phyloP scores from a whole-genome alignment of 352 stramenopile species.

The Thalassiosira oceanica region DNA sequence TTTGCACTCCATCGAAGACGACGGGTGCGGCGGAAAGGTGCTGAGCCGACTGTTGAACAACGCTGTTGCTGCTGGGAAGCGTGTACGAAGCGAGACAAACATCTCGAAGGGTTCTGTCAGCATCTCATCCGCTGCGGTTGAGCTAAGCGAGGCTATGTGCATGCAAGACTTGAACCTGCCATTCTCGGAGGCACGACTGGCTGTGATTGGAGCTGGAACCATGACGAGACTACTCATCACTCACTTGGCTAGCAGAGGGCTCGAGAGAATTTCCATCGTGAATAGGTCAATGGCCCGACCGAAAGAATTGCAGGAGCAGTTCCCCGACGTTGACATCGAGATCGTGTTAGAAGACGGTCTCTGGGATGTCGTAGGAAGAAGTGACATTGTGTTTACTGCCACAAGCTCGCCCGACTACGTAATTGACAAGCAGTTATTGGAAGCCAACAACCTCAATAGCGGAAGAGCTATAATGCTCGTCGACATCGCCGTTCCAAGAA shows the following conservation, averaged over 20 bases:
- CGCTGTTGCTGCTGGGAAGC: conserved; percentile 85
- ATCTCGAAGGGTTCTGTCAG: conserved; percentile 87
- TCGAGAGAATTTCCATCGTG: conserved; percentile 86
- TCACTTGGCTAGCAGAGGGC: conserved; percentile 83
- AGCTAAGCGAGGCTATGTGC: conserved; percentile 81
- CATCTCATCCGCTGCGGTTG: conserved; percentile 85
- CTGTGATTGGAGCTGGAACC: conserved; percentile 85
- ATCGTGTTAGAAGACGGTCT: conserved; percentile 82
- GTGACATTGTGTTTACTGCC: conserved; percentile 87
- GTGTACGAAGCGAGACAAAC: conserved; percentile 84
- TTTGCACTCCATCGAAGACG: conserved; percentile 85
- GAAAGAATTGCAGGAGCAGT: conserved; percentile 79
- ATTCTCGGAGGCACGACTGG: conserved; percentile 81
- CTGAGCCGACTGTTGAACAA: conserved; percentile 84
- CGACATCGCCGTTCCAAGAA: conserved; percentile 87
- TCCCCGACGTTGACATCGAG: conserved; percentile 83
- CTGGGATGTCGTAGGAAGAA: conserved; percentile 80
- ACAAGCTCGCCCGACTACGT: conserved; percentile 82
- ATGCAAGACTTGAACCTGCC: conserved; percentile 80
- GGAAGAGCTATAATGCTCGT: conserved; percentile 84
- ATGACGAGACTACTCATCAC: conserved; percentile 87
- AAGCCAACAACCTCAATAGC: conserved; percentile 74
- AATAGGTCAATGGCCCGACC: conserved; percentile 81
- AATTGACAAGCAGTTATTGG: conserved; percentile 76
- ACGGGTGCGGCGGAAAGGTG: conserved; percentile 85